Percentiles rank a stretch among this genome's conserved stretches.
Evolutionary conservation across 2,329 filamentous ascomycete genomes (phyloP).

Genomic region (Ophiobolus disseminans): DNA sequence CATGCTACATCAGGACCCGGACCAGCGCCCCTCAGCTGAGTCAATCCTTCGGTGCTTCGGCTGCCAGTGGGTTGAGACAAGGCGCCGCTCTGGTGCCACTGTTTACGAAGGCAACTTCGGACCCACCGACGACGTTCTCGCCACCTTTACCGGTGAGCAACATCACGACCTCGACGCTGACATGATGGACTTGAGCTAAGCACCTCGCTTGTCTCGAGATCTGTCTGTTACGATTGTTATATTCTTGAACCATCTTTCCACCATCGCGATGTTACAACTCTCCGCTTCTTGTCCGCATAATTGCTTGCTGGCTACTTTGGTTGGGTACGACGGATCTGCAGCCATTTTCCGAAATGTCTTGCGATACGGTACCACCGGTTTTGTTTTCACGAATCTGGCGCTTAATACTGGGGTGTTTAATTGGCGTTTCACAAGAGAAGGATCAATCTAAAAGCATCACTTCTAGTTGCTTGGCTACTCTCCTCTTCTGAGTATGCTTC

Average conservation of each 20-base stretch:
- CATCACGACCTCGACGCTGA: conserved; percentile 52
- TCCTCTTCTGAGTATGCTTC: conserved; percentile 1
- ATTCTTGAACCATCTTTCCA: background rate
- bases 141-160: conserved; percentile 52
- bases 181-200: conserved; percentile 64
- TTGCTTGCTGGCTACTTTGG: background rate
- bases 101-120: conserved; percentile 97
- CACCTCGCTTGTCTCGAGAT: background rate
- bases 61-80: conserved; percentile 78
- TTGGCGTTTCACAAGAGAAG: conserved; percentile 18
- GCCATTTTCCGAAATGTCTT: conserved; percentile 16
- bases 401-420: conserved; percentile 16
- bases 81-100: conserved; percentile 86
- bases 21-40: conserved; percentile 74
- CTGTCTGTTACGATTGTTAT: background rate
- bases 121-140: conserved; percentile 70
- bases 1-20: conserved; percentile 83
- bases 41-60: conserved; percentile 77
- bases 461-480: conserved; percentile 5
- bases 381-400: conserved; percentile 13
- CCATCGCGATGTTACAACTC: conserved; percentile 1
- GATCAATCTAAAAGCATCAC: conserved; percentile 9
- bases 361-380: conserved; percentile 10
- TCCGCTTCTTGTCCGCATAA: background rate
- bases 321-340: conserved; percentile 18